These are phyloP conservation scores for Aspergillus sp. DNA, from an alignment of 2,329 filamentous ascomycete genomes.

Conservation along the genomic window DNA sequence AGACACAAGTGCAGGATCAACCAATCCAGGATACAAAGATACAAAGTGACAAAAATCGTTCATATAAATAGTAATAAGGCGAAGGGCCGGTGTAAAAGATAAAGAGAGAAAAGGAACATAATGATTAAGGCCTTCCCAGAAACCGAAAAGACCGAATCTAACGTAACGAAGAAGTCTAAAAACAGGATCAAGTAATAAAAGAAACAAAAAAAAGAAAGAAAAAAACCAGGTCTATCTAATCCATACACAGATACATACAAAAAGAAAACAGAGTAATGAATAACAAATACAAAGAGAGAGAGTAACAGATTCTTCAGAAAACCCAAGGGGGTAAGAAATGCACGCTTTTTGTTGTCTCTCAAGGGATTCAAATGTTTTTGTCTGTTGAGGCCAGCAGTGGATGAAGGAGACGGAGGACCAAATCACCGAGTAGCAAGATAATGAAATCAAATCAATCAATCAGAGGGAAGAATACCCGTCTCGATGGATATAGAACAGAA, in stretches of 20 bases:
- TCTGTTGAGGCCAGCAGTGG: neutral
- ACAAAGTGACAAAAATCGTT: neutral
- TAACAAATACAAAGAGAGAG: slow-evolving; percentile 6
- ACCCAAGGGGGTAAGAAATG: neutral
- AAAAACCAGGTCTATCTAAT: slow-evolving; percentile 30
- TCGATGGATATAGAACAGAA: neutral
- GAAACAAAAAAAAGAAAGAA: slow-evolving; percentile 4
- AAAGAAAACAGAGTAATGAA: slow-evolving; percentile 7
- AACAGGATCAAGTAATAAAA: too few relatives aligned
- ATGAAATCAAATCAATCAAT: neutral
- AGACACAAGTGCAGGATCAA: neutral
- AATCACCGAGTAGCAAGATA: neutral
- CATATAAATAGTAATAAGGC: neutral
- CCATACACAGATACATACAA: slow-evolving; percentile 17
- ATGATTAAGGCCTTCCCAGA: neutral
- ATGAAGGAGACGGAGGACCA: neutral
- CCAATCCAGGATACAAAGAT: neutral
- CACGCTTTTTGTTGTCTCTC: neutral
- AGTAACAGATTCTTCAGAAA: neutral
- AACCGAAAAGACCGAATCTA: slow-evolving; percentile 15
- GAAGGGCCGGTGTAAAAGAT: neutral
- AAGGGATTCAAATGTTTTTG: neutral
- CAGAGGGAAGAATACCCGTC: slow-evolving; percentile 6
- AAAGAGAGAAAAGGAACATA: slow-evolving; percentile 3
- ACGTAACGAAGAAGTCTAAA: slow-evolving; percentile 15